phyloP scores from a whole-genome alignment of 345 rosid species.

The Eucalyptus tenuipes region DNA sequence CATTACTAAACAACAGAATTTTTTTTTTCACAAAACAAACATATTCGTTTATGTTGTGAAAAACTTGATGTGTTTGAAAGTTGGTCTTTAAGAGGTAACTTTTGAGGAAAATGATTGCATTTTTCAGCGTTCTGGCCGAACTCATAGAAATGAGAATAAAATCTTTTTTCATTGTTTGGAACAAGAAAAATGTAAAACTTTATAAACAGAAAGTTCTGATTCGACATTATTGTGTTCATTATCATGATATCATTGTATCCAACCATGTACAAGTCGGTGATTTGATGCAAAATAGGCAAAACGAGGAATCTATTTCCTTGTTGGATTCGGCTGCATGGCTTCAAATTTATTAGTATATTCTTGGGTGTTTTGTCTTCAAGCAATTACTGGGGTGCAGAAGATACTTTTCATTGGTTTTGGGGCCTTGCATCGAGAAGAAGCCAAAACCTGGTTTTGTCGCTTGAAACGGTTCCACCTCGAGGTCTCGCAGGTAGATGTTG shows the following conservation, averaged over 20 bases:
- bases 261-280: neutral
- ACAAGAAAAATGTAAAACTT: neutral
- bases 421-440: neutral
- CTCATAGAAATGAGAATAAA: neutral
- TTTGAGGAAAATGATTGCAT: neutral
- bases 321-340: neutral
- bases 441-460: neutral
- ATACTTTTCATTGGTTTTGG: neutral
- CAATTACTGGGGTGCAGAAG: neutral
- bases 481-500: neutral
- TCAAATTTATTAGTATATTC: neutral
- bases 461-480: neutral
- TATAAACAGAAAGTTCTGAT: neutral
- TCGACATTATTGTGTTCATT: neutral
- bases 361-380: neutral
- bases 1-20: neutral
- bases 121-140: neutral
- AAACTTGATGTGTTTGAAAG: neutral
- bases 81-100: neutral
- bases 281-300: neutral
- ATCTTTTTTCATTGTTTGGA: neutral
- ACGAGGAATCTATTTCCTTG: neutral
- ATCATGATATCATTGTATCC: neutral
- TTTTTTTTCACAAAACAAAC: neutral
- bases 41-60: neutral